These are phyloP conservation scores for Plantago elongata DNA, from an alignment of 257 asterid species.

Conservation along the genomic window DNA sequence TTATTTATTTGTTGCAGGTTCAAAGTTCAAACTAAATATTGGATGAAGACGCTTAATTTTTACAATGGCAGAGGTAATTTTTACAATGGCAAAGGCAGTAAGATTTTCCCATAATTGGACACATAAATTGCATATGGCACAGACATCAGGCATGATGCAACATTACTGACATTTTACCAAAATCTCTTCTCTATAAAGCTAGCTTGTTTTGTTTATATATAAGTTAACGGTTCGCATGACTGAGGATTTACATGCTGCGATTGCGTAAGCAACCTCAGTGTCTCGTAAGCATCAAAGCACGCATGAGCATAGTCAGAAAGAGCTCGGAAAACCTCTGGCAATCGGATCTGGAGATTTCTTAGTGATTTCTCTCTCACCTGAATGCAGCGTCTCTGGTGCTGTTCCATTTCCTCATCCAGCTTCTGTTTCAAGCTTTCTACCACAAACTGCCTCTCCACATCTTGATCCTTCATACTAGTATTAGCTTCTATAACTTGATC, in stretches of 20 bases:
- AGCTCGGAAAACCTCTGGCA: constrained; percentile 91
- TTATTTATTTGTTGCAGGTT: too few species aligned
- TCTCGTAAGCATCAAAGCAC: constrained; percentile 53
- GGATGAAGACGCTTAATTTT: too few species aligned
- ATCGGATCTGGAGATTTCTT: constrained; percentile 59
- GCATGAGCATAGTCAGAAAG: constrained; percentile 62
- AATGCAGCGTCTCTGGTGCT: constrained; percentile 64
- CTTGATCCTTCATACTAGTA: constrained; percentile 40
- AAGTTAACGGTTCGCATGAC: too few species aligned
- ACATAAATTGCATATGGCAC: too few species aligned
- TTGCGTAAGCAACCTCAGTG: constrained; percentile 40
- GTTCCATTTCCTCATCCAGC: constrained; percentile 76
- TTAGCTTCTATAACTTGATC: constrained; percentile 32
- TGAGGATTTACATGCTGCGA: constrained; percentile 31
- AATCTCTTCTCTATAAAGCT: too few species aligned
- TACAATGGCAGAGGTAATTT: too few species aligned
- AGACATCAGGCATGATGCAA: too few species aligned
- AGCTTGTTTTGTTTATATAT: too few species aligned
- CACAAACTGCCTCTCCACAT: constrained; percentile 51
- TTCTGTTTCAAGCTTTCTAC: constrained; percentile 67
- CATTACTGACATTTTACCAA: too few species aligned
- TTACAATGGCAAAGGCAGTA: too few species aligned
- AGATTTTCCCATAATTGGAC: too few species aligned
- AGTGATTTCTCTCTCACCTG: constrained; percentile 90
- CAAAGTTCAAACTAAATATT: too few species aligned